These are phyloP conservation scores for Venturia effusa DNA, from an alignment of 2,329 filamentous ascomycete genomes.

Conservation along the genomic window DNA sequence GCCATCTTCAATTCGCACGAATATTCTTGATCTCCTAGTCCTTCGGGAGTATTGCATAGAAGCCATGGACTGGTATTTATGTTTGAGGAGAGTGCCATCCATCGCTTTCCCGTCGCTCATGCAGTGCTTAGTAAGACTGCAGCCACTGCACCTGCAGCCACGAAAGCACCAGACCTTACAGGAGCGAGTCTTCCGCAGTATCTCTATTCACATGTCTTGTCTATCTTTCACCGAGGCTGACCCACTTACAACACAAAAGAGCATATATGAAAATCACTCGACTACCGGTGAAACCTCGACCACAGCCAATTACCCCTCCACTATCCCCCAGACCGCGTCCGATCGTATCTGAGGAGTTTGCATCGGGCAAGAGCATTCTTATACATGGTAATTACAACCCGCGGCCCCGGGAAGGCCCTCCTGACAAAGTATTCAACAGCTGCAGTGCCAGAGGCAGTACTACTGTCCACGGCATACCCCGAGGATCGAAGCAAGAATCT, in stretches of 20 bases:
- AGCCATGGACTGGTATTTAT: too few relatives aligned
- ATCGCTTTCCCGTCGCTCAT: background rate
- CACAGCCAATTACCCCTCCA: background rate
- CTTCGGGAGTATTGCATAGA: too few relatives aligned
- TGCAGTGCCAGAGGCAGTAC: too few relatives aligned
- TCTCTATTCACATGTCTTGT: background rate
- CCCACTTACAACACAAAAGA: background rate
- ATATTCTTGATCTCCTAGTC: background rate
- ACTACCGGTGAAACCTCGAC: background rate
- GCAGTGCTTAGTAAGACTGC: background rate
- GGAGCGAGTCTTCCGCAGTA: background rate
- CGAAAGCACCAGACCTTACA: background rate
- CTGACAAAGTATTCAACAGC: conserved; percentile 44
- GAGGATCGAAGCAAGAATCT: conserved; percentile 11
- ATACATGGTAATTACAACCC: conserved; percentile 58
- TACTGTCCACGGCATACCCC: conserved; percentile 17
- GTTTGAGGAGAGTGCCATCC: background rate
- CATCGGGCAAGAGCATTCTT: conserved; percentile 33
- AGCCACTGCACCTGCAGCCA: background rate
- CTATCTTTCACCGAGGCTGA: background rate
- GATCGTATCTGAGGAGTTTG: background rate
- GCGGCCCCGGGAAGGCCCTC: conserved; percentile 55
- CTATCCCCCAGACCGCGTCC: background rate
- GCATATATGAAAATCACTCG: too few relatives aligned
- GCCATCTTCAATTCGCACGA: background rate